phyloP scores from a whole-genome alignment of 2,329 filamentous ascomycete species.

The Phialocephala sp. region DNA sequence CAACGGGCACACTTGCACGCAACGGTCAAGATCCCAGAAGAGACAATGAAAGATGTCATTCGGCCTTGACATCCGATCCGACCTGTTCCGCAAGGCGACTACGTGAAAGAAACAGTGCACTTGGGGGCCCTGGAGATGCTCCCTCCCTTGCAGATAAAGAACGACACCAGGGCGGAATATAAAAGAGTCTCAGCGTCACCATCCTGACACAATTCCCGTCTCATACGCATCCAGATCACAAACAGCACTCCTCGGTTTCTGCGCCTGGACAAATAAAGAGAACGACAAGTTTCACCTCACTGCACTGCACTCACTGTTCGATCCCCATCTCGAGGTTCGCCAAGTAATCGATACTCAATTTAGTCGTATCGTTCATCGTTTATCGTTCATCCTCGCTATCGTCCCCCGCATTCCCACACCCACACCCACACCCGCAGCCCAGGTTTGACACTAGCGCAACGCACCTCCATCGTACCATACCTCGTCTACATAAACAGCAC shows the following conservation, averaged over 20 bases:
- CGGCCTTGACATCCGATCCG: neutral
- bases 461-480: slow-evolving; percentile 7
- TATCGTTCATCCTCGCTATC: neutral
- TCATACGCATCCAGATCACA: slow-evolving; percentile 5
- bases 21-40: too few relatives aligned
- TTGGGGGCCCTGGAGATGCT: neutral
- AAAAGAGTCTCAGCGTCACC: slow-evolving; percentile 25
- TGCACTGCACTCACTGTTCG: neutral
- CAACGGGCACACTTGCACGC: too few relatives aligned
- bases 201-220: slow-evolving; percentile 16
- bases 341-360: slow-evolving; percentile 2
- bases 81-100: neutral
- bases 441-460: slow-evolving; percentile 7
- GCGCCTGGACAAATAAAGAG: neutral
- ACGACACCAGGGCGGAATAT: slow-evolving; percentile 8
- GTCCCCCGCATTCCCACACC: slow-evolving; percentile 1
- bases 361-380: neutral
- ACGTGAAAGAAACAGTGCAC: neutral
- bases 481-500: slow-evolving; percentile 5
- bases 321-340: neutral
- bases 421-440: neutral
- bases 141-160: slow-evolving; percentile 16
- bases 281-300: neutral
- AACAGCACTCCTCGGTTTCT: neutral
- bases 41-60: neutral